These are phyloP conservation scores for Astragalus glycyphyllos DNA, from an alignment of 306 rosid species.

Conservation along the genomic window DNA sequence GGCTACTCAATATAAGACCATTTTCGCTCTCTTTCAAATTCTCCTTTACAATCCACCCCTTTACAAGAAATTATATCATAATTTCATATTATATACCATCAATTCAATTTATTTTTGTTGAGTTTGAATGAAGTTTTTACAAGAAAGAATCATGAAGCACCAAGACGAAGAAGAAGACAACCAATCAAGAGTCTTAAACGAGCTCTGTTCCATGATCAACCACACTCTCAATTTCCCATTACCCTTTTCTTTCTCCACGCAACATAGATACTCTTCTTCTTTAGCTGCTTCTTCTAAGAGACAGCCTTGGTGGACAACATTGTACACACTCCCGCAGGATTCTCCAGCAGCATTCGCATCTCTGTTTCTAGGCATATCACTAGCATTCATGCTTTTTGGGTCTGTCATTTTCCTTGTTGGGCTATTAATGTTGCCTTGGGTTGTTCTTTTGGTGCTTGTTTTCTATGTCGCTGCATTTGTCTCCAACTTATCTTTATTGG, in stretches of 20 bases:
- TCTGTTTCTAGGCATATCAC: slow-evolving; percentile 54
- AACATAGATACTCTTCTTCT: background rate
- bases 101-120: background rate
- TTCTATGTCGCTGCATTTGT: slow-evolving; percentile 46
- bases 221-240: slow-evolving; percentile 46
- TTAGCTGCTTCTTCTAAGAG: slow-evolving; percentile 13
- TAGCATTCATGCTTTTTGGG: slow-evolving; percentile 53
- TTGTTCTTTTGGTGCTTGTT: slow-evolving; percentile 35
- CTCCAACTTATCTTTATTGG: slow-evolving; percentile 34
- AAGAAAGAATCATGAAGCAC: slow-evolving; percentile 36
- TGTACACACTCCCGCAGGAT: background rate
- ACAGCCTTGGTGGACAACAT: slow-evolving; percentile 29
- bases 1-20: background rate
- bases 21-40: background rate
- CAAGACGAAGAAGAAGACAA: slow-evolving; percentile 33
- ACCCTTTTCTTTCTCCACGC: slow-evolving; percentile 24
- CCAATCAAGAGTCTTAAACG: slow-evolving; percentile 39
- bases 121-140: background rate
- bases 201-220: slow-evolving; percentile 48
- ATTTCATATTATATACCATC: no score
- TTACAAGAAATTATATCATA: no score
- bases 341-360: slow-evolving; percentile 53
- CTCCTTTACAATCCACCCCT: no score
- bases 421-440: slow-evolving; percentile 48
- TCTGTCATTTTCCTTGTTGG: slow-evolving; percentile 44